Evolutionary conservation across 306 rosid genomes (phyloP), one percentile per base, ranked within the genome.

Genomic region (Elaeagnus macrophylla): DNA sequence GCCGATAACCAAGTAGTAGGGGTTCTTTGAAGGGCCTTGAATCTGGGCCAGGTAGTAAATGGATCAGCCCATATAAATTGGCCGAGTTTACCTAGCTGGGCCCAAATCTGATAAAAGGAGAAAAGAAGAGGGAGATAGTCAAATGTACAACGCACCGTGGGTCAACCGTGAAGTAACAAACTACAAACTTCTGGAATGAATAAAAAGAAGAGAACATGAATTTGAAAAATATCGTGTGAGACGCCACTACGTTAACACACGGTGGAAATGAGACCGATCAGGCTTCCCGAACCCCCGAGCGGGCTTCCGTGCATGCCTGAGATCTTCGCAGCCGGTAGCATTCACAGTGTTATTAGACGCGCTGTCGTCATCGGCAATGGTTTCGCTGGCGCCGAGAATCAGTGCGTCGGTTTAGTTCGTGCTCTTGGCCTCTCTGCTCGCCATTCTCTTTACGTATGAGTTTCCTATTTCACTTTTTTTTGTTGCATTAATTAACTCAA

Each of bases 321-420:
- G 60, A 72, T 78, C 68, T 50, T 80, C 36, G 71, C 72, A 56
- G 80, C 72, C 54, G 80, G 74, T 57, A 65, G 81, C 15, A 41
- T 71, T n/a, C 18, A 36, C 58, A 45, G 93, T 46, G 85, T 73
- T 19, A 72, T 80, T 45, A 76, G 73, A 9, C 80, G 96, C 58
- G 95, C 83, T 6, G 72, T 87, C n/a, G 72, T 87, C 3, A 82
- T 87, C 54, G 89, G 99, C 42, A 87, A 91, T 45, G 95, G 99
- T 37, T 83, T 80, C 58, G 83, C 95, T 16, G 99, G 93, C 16
- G 80, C 99, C 1, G 99, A 91, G 77, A 87, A 80, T 70, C 96
- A 84, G 77, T 59, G 94, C 74, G 37, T 91, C 17, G 99, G 99
- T 8, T 67, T 87, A 70, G 82, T 84, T 56, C 87, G 96, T 40